phyloP scores from a whole-genome alignment of 805 yeast genomes.

The Komagataella mondaviorum region DNA sequence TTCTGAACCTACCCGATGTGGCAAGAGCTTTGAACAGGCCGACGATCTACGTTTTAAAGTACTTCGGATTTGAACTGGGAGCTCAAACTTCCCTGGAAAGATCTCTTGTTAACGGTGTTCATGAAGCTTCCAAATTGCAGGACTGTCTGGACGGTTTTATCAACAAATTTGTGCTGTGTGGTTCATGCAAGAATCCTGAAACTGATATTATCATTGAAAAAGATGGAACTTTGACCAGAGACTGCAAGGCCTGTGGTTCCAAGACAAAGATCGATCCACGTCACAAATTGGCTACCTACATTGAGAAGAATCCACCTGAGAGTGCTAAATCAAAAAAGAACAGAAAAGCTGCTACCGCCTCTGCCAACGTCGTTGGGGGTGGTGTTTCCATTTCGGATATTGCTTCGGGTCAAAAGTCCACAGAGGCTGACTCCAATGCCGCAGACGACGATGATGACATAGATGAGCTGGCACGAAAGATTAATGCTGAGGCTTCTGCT shows the following conservation, averaged over 20 bases:
- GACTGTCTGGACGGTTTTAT: conserved; percentile 93
- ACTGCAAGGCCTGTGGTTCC: conserved; percentile 97
- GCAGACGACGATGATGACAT: conserved; percentile 20
- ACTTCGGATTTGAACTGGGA: conserved; percentile 93
- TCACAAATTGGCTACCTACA: conserved; percentile 77
- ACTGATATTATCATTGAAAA: conserved; percentile 78
- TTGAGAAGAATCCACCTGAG: conserved; percentile 80
- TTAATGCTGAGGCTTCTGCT: conserved; percentile 26
- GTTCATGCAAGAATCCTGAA: conserved; percentile 93
- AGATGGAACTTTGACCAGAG: conserved; percentile 66
- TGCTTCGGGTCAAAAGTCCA: conserved; percentile 36
- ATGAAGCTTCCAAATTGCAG: conserved; percentile 81
- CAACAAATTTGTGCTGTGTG: conserved; percentile 84
- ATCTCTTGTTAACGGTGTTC: conserved; percentile 88
- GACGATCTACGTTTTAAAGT: conserved; percentile 81
- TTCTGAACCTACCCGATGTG: conserved; percentile 81
- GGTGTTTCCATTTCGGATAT: conserved; percentile 71
- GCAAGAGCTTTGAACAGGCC: conserved; percentile 94
- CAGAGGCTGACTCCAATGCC: conserved; percentile 10
- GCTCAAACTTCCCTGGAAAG: conserved; percentile 91
- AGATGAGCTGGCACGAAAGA: conserved; percentile 4
- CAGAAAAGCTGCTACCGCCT: conserved; percentile 75
- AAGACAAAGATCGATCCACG: conserved; percentile 73
- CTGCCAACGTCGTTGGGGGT: conserved; percentile 82
- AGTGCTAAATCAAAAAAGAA: conserved; percentile 36